Evolutionary conservation across 2,329 filamentous ascomycete species (phyloP).

Genomic region (Hymenoscyphus occultus): DNA sequence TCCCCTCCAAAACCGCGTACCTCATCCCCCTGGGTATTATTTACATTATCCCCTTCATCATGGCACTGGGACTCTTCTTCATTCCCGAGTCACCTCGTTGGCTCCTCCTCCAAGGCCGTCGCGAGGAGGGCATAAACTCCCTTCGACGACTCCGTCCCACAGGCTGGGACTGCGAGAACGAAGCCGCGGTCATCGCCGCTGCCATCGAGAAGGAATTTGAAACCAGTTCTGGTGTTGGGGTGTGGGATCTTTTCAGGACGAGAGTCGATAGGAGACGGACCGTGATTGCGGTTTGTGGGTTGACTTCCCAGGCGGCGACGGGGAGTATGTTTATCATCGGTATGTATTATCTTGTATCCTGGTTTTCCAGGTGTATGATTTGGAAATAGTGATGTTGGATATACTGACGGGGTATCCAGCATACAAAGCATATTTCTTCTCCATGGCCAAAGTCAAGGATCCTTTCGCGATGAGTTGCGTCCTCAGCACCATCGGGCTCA

Average conservation of each 20-base stretch:
- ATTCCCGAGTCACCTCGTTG: conserved; percentile 57
- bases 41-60: conserved; percentile 37
- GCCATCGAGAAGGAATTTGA: conserved; percentile 33
- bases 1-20: conserved; percentile 33
- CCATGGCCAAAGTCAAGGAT: conserved; percentile 53
- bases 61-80: conserved; percentile 56
- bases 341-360: conserved; percentile 19
- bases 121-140: conserved; percentile 33
- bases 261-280: conserved; percentile 51
- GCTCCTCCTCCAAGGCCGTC: conserved; percentile 32
- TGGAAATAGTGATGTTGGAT: neutral
- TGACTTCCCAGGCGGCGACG: conserved; percentile 51
- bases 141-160: conserved; percentile 32
- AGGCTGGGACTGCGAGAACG: conserved; percentile 31
- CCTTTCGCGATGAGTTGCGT: conserved; percentile 57
- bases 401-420: conserved; percentile 35
- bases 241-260: conserved; percentile 49
- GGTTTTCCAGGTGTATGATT: conserved; percentile 6
- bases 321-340: conserved; percentile 56
- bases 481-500: conserved; percentile 50
- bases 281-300: conserved; percentile 44
- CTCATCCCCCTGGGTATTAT: conserved; percentile 35
- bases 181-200: conserved; percentile 32
- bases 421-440: conserved; percentile 57
- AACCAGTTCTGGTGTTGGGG: conserved; percentile 31